phyloP scores from a whole-genome alignment of 768 basidiomycete genomes.

The Leccinum obscurum region DNA sequence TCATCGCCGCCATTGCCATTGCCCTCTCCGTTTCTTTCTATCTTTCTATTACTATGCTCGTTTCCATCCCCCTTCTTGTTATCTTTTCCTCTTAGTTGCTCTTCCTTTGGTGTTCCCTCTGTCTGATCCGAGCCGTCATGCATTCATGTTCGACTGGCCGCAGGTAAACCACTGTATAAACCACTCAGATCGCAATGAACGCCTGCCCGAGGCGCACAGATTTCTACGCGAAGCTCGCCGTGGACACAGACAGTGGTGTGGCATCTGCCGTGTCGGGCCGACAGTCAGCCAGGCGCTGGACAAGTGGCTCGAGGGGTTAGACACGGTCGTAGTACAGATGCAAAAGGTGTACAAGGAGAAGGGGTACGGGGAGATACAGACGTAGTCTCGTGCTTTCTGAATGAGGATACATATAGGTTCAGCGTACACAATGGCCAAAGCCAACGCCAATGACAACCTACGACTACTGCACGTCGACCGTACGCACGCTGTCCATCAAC shows the following conservation, averaged over 20 bases:
- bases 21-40: not conserved
- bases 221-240: conserved; percentile 62
- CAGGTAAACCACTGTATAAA: conserved; percentile 17
- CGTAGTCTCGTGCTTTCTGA: no score
- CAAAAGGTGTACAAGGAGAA: conserved; percentile 55
- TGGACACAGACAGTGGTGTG: conserved; percentile 56
- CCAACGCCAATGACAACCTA: no score
- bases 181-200: conserved; percentile 48
- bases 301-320: conserved; percentile 62
- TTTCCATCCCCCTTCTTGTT: not conserved
- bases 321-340: conserved; percentile 51
- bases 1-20: not conserved
- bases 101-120: not conserved
- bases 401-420: no score
- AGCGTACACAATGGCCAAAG: no score
- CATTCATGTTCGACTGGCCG: conserved; percentile 1
- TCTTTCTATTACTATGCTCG: no score
- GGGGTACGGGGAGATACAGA: conserved; percentile 45
- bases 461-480: no score
- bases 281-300: conserved; percentile 55
- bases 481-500: no score
- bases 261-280: conserved; percentile 36
- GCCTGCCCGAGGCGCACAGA: conserved; percentile 60
- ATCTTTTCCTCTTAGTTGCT: not conserved
- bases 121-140: not conserved